Evolutionary conservation across 2,329 filamentous ascomycete species (phyloP).

Genomic region (Hypoxylon sp.): DNA sequence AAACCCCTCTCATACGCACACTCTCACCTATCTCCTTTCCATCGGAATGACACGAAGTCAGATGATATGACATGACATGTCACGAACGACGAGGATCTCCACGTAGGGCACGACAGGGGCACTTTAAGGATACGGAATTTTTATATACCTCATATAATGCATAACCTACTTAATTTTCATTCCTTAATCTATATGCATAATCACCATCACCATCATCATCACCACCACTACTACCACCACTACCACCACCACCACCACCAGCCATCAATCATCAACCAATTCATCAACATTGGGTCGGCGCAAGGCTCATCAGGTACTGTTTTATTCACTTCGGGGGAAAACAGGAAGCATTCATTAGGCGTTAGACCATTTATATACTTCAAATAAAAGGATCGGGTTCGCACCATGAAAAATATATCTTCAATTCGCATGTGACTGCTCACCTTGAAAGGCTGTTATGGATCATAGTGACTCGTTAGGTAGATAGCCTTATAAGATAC

Average conservation of each 20-base stretch:
- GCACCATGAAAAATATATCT: slow-evolving; percentile 4
- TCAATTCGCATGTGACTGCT: background rate
- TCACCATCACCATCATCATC: background rate
- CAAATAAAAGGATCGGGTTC: slow-evolving; percentile 8
- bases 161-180: slow-evolving; percentile 40
- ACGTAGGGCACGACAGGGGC: background rate
- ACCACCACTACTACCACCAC: background rate
- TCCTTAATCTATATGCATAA: slow-evolving; percentile 35
- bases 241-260: background rate
- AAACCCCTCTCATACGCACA: slow-evolving; percentile 5
- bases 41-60: background rate
- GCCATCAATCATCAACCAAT: background rate
- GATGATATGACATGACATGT: background rate
- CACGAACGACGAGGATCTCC: background rate
- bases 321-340: slow-evolving; percentile 7
- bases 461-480: too few relatives aligned
- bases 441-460: background rate
- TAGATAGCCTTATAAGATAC: too few relatives aligned
- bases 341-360: slow-evolving; percentile 28
- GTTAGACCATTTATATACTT: slow-evolving; percentile 8
- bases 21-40: slow-evolving; percentile 8
- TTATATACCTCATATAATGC: background rate
- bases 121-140: background rate
- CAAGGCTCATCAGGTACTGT: slow-evolving; percentile 7
- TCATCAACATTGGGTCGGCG: slow-evolving; percentile 24